Percentiles rank a stretch among this genome's conserved stretches.
Conservation (phyloP, 1,139 yeast species). For the Arxiozyma telluris region DNA sequence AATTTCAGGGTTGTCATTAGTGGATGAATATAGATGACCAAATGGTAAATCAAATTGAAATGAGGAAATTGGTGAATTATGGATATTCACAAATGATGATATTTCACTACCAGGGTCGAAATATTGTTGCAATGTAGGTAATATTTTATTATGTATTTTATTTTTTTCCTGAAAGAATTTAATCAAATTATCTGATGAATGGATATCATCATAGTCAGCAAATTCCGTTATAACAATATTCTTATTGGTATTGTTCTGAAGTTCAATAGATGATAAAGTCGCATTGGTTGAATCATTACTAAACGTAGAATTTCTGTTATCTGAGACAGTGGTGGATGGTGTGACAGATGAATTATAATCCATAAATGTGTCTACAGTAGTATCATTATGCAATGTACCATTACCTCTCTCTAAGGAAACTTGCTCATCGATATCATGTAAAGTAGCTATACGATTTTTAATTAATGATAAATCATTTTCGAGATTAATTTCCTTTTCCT, state of each 20-base stretch:
- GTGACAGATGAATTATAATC: neutral
- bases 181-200: slow-evolving; percentile 26
- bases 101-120: slow-evolving; percentile 52
- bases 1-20: slow-evolving; percentile 65
- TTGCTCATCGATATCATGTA: neutral
- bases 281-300: neutral
- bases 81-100: slow-evolving; percentile 41
- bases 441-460: slow-evolving; percentile 32
- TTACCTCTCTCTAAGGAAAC: neutral
- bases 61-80: slow-evolving; percentile 42
- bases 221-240: neutral
- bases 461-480: slow-evolving; percentile 41
- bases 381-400: neutral
- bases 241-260: neutral
- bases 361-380: neutral
- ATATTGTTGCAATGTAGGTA: slow-evolving; percentile 53
- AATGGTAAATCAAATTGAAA: slow-evolving; percentile 63
- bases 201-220: slow-evolving; percentile 7
- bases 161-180: slow-evolving; percentile 20
- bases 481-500: slow-evolving; percentile 46
- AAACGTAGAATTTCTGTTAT: neutral
- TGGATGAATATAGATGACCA: slow-evolving; percentile 66
- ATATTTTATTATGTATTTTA: slow-evolving; percentile 37
- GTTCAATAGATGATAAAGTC: neutral
- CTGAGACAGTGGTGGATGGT: neutral